Evolutionary conservation across 805 yeast genomes (phyloP).

Genomic region (Tetrapisispora namnaoensis): DNA sequence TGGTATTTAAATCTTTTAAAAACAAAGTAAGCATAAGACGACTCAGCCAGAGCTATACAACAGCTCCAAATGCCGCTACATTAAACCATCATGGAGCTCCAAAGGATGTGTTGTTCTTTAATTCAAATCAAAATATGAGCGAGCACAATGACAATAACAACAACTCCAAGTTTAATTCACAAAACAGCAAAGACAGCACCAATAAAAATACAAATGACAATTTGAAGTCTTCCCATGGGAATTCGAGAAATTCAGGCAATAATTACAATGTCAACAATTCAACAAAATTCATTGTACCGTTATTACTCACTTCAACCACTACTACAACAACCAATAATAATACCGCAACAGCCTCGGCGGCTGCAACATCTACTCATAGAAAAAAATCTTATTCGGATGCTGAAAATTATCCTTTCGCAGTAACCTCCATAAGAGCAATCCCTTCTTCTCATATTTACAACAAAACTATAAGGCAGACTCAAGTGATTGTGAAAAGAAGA

Average conservation of each 20-base stretch:
- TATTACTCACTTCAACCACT: slow-evolving; percentile 1
- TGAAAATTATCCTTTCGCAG: not conserved
- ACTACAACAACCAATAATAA: slow-evolving; percentile 2
- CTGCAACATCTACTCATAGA: not conserved
- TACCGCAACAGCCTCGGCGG: not conserved
- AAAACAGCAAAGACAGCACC: not conserved
- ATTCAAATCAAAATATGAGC: slow-evolving; percentile 32
- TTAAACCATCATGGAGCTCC: slow-evolving; percentile 5
- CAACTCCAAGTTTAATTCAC: not conserved
- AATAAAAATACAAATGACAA: slow-evolving; percentile 19
- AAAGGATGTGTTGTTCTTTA: slow-evolving; percentile 31
- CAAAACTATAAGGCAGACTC: not conserved
- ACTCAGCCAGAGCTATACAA: slow-evolving; percentile 16
- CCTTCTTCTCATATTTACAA: not conserved
- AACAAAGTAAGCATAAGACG: slow-evolving; percentile 32
- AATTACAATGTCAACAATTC: not conserved
- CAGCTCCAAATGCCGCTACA: slow-evolving; percentile 24
- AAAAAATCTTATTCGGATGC: not conserved
- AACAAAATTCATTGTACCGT: slow-evolving; percentile 1
- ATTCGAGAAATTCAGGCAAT: not conserved
- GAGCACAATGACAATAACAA: slow-evolving; percentile 8
- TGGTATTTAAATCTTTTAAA: slow-evolving; percentile 36
- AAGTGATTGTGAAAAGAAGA: not conserved
- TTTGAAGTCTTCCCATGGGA: slow-evolving; percentile 17
- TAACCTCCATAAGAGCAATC: not conserved